Percentiles rank a stretch among this genome's conserved stretches.
These are phyloP conservation scores for Canavalia gladiata DNA, from an alignment of 306 rosid species.

Conservation along the genomic window DNA sequence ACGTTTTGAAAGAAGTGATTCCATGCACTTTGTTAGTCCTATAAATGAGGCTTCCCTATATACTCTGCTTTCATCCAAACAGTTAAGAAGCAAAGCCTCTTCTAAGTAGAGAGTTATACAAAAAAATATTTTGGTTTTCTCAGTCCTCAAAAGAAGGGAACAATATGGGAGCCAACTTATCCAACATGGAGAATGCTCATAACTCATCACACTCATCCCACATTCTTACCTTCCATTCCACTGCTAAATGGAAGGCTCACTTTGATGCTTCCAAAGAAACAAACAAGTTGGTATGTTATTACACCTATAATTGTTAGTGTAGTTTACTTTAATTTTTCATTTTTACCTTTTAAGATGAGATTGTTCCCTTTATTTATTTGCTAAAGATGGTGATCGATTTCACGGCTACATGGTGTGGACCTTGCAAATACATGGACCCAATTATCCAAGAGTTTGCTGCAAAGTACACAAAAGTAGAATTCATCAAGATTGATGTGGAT, in stretches of 20 bases:
- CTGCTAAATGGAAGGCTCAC: constrained; percentile 68
- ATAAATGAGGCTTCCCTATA: constrained; percentile 28
- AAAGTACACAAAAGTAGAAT: constrained; percentile 66
- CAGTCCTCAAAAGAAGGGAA: constrained; percentile 12
- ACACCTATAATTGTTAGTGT: neutral
- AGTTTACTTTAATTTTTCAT: neutral
- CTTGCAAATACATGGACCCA: constrained; percentile 80
- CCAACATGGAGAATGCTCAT: constrained; percentile 39
- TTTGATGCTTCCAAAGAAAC: constrained; percentile 58
- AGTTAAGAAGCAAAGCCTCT: neutral
- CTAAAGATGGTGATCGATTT: constrained; percentile 81
- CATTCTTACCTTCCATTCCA: constrained; percentile 58
- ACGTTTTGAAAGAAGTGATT: neutral
- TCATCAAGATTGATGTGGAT: constrained; percentile 82
- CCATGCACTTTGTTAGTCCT: constrained; percentile 36
- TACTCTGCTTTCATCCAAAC: neutral
- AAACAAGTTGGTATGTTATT: constrained; percentile 68
- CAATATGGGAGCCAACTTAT: constrained; percentile 59
- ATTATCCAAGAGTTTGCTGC: constrained; percentile 61
- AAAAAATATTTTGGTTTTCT: neutral
- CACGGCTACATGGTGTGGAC: constrained; percentile 90
- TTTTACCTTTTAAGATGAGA: neutral
- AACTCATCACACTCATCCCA: constrained; percentile 44
- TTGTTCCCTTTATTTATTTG: neutral
- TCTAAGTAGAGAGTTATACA: neutral